Base-by-base conservation (phyloP, 495 filamentous ascomycete species). In the Usnea hakonensis region DNA sequence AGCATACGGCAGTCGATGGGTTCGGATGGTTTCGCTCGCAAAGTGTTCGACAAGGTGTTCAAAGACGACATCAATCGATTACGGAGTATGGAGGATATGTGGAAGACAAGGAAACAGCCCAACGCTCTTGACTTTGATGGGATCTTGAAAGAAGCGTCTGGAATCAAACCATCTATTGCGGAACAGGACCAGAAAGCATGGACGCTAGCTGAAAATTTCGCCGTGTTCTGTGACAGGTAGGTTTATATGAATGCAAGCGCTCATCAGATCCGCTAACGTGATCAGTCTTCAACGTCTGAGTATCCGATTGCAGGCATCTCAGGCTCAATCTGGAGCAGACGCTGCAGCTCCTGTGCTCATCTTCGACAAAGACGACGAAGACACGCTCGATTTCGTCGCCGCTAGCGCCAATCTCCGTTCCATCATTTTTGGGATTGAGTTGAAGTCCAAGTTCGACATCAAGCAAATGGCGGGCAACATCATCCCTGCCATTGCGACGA, bases 401-500 rank as follows among this genome's bases (percentile, higher is more conserved):
- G 85, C 95, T 0, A 87, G 86, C 64, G 91, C 93, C 5, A 97
- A 97, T 65, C 77, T 99, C 40, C 83, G 94, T 38, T 93, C 91
- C 5, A 79, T 81, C 21, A 76, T 94, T 14, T 99, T 97, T 69
- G 88, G 85, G 53, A 95, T 99, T 56, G 89, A 94, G 64, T 73
- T 78, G 10, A 90, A 89, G 68, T 95, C 91, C 8, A 91, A 96
- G 58, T 99, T 97, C 64, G 91, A 97, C 70, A 92, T 93, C 67
- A 99, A 99, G 72, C 90, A 97, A 75, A 99, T 97, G 91, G 94
- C 94, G 30, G 94, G 94, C 57, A 97, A 97, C 68, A 99, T 99
- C 68, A 97, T 99, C 60, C 94, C 94, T 0, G 95, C 94, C 4
- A 99, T 99, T 72, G 94, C 94, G 2, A 99, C 94, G 0, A 97